Evolutionary conservation across 1,284 basidiomycete genomes (phyloP).

Genomic region (Meira nashicola): DNA sequence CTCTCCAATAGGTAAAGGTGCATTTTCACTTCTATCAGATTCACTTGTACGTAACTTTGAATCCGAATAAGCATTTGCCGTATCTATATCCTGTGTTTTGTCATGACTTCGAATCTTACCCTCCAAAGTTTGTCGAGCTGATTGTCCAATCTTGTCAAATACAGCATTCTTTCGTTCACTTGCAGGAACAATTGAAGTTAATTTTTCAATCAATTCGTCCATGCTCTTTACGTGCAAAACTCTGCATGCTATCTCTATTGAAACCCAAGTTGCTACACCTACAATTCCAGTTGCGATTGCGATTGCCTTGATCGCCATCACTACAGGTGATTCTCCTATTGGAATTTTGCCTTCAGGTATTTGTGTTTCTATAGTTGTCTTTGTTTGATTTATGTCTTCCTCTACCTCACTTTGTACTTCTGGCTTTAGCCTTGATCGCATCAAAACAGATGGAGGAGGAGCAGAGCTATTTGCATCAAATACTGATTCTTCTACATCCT

Average conservation of each 20-base stretch:
- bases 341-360: background rate
- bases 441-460: slow-evolving; percentile 6
- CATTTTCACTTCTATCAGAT: background rate
- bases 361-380: background rate
- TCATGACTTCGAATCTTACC: background rate
- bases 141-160: too few relatives aligned
- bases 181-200: background rate
- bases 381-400: background rate
- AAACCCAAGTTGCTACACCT: background rate
- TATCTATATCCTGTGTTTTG: background rate
- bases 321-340: slow-evolving; percentile 9
- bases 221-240: background rate
- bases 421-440: background rate
- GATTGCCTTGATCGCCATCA: slow-evolving; percentile 10
- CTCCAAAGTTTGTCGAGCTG: too few relatives aligned
- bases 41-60: background rate
- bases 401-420: background rate
- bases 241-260: background rate
- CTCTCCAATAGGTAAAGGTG: background rate
- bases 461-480: background rate
- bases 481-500: background rate
- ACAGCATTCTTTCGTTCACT: too few relatives aligned
- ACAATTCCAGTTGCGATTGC: slow-evolving; percentile 8
- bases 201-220: slow-evolving; percentile 1
- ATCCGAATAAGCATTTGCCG: background rate